Base-by-base conservation (phyloP, 495 filamentous ascomycete genomes). In the Patellaria atrata region DNA sequence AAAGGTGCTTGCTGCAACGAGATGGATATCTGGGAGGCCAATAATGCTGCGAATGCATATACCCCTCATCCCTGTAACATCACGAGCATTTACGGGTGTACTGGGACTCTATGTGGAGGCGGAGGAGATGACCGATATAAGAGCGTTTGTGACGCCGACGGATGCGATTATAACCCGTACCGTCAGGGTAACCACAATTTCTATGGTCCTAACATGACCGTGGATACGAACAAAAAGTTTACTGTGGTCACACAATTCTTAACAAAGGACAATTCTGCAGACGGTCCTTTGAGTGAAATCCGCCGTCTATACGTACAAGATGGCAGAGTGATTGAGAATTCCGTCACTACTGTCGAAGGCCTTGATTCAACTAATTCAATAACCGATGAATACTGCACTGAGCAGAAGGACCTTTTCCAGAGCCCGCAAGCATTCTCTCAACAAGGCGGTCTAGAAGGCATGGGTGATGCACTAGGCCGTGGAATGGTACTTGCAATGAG, bases 401-500 rank as follows among this genome's bases (percentile, higher is more conserved):
- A 23, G 19, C 21, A 38, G 51, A 74, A 77, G 59, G 43, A 44
- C 0, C 63, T 61, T 21, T 74, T 82, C 47, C 71, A 64, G 24
- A 78, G 40, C 4, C 27, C 16, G 11, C 27, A 45, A 22, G 19
- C 27, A 21, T 81, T 79, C 61, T 47, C 45, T 14, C 30, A 50
- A 35, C 69, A 72, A 49, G 79, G 79, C 27, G 79, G 75, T 18
- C 47, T 77, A 27, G 40, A 41, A 16, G 52, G 57, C 32, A 75
- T 83, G 64, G 63, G 73, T 34, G 47, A 60, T 15, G 73, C 63
- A 13, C 46, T 82, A 14, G 55, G 47, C 10, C 32, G 61, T 19
- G 70, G 68, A 40, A 77, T 82, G 74, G 79, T 80, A 27, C 65
- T 85, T 13, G 76, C 78, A 54, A 66, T 85, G 68, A 75, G 69